Percentiles rank a stretch among this genome's conserved stretches.
These are phyloP conservation scores for Haplosporangium gracile DNA, from an alignment of 192 early-diverging fungal species.

Conservation along the genomic window DNA sequence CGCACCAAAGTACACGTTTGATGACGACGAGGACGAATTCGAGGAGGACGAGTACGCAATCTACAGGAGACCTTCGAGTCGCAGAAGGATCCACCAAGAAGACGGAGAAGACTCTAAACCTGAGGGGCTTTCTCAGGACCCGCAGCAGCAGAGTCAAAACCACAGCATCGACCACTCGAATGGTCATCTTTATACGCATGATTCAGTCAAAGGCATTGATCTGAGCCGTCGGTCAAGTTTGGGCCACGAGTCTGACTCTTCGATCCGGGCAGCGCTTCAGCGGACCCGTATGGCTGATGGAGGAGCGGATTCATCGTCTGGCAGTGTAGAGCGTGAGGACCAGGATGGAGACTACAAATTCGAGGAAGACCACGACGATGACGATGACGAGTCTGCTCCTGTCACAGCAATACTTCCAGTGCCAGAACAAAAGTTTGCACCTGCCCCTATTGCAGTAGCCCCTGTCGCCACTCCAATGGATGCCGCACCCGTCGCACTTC, in stretches of 20 bases:
- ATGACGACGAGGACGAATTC: constrained; percentile 44
- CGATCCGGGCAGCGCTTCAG: constrained; percentile 37
- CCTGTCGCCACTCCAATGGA: not conserved
- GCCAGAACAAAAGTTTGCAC: not conserved
- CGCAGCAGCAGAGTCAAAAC: not conserved
- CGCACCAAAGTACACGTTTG: constrained; percentile 41
- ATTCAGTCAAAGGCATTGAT: not conserved
- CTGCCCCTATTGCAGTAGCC: too few relatives aligned
- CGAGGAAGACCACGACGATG: constrained; percentile 12
- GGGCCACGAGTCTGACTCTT: constrained; percentile 41
- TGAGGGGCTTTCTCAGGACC: not conserved
- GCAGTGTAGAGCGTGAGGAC: not conserved
- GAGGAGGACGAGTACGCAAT: constrained; percentile 40
- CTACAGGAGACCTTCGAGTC: constrained; percentile 33
- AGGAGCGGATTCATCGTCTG: not conserved
- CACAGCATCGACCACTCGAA: not conserved
- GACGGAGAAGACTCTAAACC: not conserved
- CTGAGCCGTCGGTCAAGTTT: constrained; percentile 38
- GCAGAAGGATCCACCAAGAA: constrained; percentile 9
- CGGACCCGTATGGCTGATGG: constrained; percentile 24
- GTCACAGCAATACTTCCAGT: not conserved
- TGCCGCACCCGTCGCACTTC: not conserved
- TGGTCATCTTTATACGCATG: not conserved
- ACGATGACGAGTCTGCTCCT: not conserved
- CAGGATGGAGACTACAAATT: constrained; percentile 11